Evolutionary conservation across 345 rosid species (phyloP), one percentile per base, ranked within the genome.

Genomic region (Eucalyptus sp.): DNA sequence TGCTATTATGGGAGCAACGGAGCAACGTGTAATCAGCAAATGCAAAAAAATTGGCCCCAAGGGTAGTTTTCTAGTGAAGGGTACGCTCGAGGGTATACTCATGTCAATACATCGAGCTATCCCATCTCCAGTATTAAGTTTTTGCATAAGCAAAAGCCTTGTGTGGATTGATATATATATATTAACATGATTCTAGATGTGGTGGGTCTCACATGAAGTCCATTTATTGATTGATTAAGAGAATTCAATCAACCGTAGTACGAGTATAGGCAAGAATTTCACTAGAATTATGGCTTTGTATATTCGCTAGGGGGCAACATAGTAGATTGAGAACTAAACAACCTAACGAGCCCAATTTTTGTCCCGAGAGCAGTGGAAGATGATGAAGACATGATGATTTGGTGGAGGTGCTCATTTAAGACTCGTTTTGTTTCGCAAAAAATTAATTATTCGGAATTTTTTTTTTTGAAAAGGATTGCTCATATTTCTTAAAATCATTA

Each of bases 221-320:
- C 29, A 76, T 76, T 11, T 4, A 18, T 41, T 41, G 48, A 76
- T 41, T 76, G 84, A 7, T 13, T 76, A 33, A 71, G 44, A 33
- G 7, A 33, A 11, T 76, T 76, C 8, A 76, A 41, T 20, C 16
- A 4, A 13, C 17, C 17, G 8, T 13, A 31, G 29, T 13, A n/a
- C 8, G 15, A 64, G n/a, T 29, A 29, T 29, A 29, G 18, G 16
- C 25, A 1, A 71, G 44, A 71, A 18, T 71, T 71, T 71, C 81
- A 71, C 44, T 5, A 10, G 25, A 71, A 71, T 46, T 18, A 71
- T 1, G 8, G 25, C 44, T 17, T 71, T 71, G 81, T 10, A 20
- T 33, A 18, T 7, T 71, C 0, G 7, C 7, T 0, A 10, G 1
- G 80, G 44, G 46, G 81, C 18, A 64, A 66, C 11, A 71, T 33